Percentiles rank a stretch among this genome's conserved stretches.
These are phyloP conservation scores for Lachnellula cervina DNA, from an alignment of 2,329 filamentous ascomycete genomes.

Conservation along the genomic window DNA sequence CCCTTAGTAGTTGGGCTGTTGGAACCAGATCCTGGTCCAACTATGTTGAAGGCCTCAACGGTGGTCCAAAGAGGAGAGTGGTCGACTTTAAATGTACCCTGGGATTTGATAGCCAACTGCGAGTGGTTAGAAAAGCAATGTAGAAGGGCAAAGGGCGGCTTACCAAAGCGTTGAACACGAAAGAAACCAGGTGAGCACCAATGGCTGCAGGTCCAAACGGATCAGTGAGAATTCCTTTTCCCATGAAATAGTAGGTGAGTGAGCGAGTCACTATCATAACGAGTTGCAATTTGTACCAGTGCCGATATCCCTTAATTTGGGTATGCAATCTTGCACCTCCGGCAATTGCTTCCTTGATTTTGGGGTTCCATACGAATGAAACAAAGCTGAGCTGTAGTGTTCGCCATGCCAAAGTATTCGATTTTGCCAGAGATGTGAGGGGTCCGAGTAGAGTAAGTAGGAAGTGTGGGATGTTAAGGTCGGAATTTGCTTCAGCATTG, in stretches of 20 bases:
- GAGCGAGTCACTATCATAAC: conserved; percentile 53
- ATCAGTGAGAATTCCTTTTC: conserved; percentile 17
- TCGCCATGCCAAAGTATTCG: conserved; percentile 32
- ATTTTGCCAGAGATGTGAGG: conserved; percentile 34
- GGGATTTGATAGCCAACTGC: conserved; percentile 20
- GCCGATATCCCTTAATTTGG: conserved; percentile 54
- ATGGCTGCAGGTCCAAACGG: conserved; percentile 12
- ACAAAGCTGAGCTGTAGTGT: conserved; percentile 46
- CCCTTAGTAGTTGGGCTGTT: conserved; percentile 24
- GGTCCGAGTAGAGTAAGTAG: conserved; percentile 14
- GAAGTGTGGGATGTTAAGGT: background rate
- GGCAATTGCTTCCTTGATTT: conserved; percentile 49
- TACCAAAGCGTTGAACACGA: conserved; percentile 50
- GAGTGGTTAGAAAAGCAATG: conserved; percentile 7
- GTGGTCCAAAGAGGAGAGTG: conserved; percentile 47
- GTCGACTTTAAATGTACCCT: conserved; percentile 21
- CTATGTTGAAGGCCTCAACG: conserved; percentile 19
- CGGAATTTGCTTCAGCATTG: background rate
- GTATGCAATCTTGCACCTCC: conserved; percentile 50
- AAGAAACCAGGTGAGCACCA: conserved; percentile 50
- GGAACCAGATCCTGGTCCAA: conserved; percentile 19
- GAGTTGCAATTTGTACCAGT: conserved; percentile 63
- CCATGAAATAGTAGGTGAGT: conserved; percentile 36
- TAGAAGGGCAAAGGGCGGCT: conserved; percentile 27
- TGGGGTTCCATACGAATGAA: conserved; percentile 65